Evolutionary conservation across 2,329 filamentous ascomycete species (phyloP).

Genomic region (Colletotrichum ledebouriae): DNA sequence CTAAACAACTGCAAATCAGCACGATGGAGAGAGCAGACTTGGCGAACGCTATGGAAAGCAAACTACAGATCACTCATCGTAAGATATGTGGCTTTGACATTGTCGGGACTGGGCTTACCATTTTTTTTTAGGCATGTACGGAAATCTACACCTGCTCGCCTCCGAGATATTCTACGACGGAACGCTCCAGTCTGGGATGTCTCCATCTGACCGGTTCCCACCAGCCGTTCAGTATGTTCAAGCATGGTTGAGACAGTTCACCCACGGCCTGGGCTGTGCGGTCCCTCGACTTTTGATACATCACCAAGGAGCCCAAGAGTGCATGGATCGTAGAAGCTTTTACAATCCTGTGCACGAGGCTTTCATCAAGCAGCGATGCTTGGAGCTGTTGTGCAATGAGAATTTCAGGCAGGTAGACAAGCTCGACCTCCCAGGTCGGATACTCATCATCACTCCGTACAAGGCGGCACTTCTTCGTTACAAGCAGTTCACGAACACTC

Average conservation of each 20-base stretch:
- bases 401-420: constrained; percentile 51
- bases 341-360: constrained; percentile 56
- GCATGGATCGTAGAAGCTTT: constrained; percentile 51
- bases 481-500: constrained; percentile 26
- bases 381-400: constrained; percentile 49
- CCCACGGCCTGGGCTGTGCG: constrained; percentile 36
- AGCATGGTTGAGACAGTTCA: constrained; percentile 49
- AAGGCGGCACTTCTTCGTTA: constrained; percentile 55
- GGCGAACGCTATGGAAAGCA: constrained; percentile 50
- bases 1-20: constrained; percentile 46
- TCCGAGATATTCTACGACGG: constrained; percentile 58
- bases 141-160: constrained; percentile 56
- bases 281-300: constrained; percentile 56
- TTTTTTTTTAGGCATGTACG: constrained; percentile 45
- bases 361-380: constrained; percentile 53
- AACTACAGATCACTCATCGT: constrained; percentile 55
- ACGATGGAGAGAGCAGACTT: constrained; percentile 56
- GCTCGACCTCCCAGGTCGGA: constrained; percentile 47
- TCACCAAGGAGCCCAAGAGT: constrained; percentile 47
- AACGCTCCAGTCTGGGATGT: constrained; percentile 53
- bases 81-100: not conserved
- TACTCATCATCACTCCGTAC: constrained; percentile 62
- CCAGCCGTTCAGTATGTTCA: constrained; percentile 48
- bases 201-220: constrained; percentile 47
- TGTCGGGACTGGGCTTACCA: constrained; percentile 1